These are phyloP conservation scores for Dactylonectria macrodidyma DNA, from an alignment of 2,329 filamentous ascomycete species.

Conservation along the genomic window DNA sequence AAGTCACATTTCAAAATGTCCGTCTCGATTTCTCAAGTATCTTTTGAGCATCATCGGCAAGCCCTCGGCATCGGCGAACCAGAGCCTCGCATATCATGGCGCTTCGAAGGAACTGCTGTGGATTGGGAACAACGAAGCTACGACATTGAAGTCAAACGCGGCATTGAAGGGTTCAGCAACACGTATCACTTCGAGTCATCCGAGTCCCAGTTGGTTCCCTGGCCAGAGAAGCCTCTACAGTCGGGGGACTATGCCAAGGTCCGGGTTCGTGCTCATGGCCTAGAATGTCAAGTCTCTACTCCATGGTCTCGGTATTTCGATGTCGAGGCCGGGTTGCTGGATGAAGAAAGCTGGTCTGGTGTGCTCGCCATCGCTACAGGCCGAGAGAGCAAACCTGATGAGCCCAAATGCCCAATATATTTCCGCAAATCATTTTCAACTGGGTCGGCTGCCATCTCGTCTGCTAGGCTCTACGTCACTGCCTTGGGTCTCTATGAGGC, in stretches of 20 bases:
- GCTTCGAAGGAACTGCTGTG: not conserved
- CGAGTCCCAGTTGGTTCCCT: not conserved
- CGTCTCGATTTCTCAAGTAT: not conserved
- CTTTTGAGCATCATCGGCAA: conserved; percentile 10
- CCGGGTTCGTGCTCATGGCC: not conserved
- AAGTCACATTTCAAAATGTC: not conserved
- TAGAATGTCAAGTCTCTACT: not conserved
- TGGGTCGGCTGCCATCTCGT: not conserved
- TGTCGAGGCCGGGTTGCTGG: not conserved
- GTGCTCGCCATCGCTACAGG: no score
- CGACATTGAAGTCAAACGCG: not conserved
- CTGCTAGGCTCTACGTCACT: conserved; percentile 58
- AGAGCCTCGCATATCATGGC: conserved; percentile 7
- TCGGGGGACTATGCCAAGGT: not conserved
- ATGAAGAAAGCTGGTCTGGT: not conserved
- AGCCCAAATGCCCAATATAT: no score
- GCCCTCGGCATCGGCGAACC: conserved; percentile 9
- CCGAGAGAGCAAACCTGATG: not conserved
- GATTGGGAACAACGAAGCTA: not conserved
- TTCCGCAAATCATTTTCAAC: no score
- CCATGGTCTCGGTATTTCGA: not conserved
- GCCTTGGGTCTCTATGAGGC: conserved; percentile 61
- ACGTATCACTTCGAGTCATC: not conserved
- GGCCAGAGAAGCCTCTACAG: not conserved
- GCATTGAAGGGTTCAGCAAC: not conserved